These are phyloP conservation scores for Hyphodiscus sp. DNA, from an alignment of 2,329 filamentous ascomycete genomes.

Conservation along the genomic window DNA sequence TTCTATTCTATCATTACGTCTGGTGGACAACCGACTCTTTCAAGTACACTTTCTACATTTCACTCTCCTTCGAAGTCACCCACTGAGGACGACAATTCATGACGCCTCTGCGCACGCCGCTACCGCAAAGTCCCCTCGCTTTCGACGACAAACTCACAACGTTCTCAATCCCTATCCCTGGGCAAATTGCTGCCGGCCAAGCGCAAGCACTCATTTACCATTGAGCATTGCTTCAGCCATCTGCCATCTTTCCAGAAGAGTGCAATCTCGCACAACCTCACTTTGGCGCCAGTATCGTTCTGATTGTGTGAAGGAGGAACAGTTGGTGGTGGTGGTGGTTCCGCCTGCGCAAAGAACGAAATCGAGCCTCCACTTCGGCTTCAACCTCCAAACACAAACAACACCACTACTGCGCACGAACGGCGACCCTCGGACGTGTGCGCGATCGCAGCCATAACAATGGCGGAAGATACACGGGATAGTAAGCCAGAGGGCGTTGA, in stretches of 20 bases:
- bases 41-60: constrained; percentile 1
- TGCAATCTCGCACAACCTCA: neutral
- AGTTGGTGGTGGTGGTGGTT: neutral
- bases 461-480: constrained; percentile 27
- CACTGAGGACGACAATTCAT: constrained; percentile 1
- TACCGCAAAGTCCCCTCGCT: neutral
- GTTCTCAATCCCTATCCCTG: neutral
- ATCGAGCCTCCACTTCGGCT: constrained; percentile 1
- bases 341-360: neutral
- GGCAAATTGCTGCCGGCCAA: neutral
- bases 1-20: constrained; percentile 12
- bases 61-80: constrained; percentile 10
- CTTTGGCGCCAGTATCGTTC: neutral
- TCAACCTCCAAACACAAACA: neutral
- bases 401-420: constrained; percentile 1
- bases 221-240: constrained; percentile 4
- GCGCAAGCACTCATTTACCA: constrained; percentile 12
- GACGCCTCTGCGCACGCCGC: neutral
- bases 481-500: constrained; percentile 26
- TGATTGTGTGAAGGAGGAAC: neutral
- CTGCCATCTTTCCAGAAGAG: neutral
- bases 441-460: constrained; percentile 11
- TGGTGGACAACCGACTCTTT: constrained; percentile 3
- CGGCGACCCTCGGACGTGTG: neutral
- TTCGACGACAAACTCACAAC: constrained; percentile 4